Evolutionary conservation across 2,329 filamentous ascomycete species (phyloP).

Genomic region (Epichloe sylvatica): DNA sequence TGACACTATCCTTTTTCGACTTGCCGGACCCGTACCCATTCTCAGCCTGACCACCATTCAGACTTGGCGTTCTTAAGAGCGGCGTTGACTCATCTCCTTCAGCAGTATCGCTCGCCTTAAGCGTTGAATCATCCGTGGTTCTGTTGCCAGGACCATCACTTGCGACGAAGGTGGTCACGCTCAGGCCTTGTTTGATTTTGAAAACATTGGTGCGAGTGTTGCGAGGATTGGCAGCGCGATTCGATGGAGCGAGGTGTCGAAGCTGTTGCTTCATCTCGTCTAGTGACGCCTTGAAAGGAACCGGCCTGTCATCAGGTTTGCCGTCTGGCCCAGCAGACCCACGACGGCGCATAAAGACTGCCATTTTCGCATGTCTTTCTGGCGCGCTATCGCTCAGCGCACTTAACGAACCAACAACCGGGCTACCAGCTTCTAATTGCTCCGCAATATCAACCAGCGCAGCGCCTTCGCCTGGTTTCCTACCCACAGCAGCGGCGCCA

Average conservation of each 20-base stretch:
- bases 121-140: conserved; percentile 2
- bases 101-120: background rate
- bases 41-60: conserved; percentile 5
- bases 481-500: conserved; percentile 19
- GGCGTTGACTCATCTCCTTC: conserved; percentile 8
- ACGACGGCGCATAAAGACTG: conserved; percentile 46
- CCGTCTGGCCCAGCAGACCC: conserved; percentile 42
- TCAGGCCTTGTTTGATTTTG: conserved; percentile 44
- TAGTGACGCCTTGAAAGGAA: conserved; percentile 46
- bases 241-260: conserved; percentile 49
- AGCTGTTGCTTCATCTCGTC: conserved; percentile 50
- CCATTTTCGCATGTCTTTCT: conserved; percentile 35
- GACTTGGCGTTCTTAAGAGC: conserved; percentile 3
- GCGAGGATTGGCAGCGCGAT: conserved; percentile 48
- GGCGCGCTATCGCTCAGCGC: conserved; percentile 25
- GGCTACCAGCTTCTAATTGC: conserved; percentile 22
- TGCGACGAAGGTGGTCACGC: conserved; percentile 8
- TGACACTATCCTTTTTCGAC: conserved; percentile 3
- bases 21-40: conserved; percentile 8
- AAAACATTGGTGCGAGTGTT: conserved; percentile 48
- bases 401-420: conserved; percentile 22
- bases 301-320: conserved; percentile 26
- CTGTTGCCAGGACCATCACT: conserved; percentile 2
- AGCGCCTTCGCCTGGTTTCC: conserved; percentile 16
- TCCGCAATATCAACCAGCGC: conserved; percentile 27